Conservation (phyloP, 176 grass and related monocot genomes). For the Aegilops tauschii region DNA sequence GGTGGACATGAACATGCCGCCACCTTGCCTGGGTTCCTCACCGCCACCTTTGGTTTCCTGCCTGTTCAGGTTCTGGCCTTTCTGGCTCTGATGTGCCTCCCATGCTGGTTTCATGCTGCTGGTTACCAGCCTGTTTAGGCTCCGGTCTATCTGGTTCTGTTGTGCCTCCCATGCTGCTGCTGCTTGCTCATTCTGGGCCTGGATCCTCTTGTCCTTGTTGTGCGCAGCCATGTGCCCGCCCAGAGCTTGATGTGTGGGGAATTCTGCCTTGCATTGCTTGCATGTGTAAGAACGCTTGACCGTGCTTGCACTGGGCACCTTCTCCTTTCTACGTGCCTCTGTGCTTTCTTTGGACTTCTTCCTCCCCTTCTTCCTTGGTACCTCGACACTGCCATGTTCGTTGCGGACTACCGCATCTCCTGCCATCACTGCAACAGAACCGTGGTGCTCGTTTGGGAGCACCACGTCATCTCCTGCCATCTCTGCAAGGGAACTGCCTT, state of each 20-base stretch:
- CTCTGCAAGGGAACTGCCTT: not conserved
- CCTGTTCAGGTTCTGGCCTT: not conserved
- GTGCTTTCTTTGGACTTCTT: not conserved
- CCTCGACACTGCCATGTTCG: not conserved
- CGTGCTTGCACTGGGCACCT: not conserved
- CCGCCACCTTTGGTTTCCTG: not conserved
- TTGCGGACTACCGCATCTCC: not conserved
- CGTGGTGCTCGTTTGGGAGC: not conserved
- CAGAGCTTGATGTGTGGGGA: slow-evolving; percentile 38
- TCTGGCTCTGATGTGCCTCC: not conserved
- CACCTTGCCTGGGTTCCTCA: not conserved
- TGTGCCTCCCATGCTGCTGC: not conserved
- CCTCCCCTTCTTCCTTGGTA: not conserved
- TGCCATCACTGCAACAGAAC: not conserved
- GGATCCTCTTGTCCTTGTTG: slow-evolving; percentile 31
- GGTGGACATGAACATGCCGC: not conserved
- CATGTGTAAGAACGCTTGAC: slow-evolving; percentile 33
- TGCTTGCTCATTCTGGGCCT: not conserved
- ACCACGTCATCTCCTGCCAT: not conserved
- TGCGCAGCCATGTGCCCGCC: slow-evolving; percentile 40
- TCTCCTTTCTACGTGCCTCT: not conserved
- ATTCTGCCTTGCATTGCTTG: slow-evolving; percentile 36
- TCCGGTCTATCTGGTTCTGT: not conserved
- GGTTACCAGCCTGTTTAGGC: not conserved
- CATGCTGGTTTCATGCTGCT: not conserved